phyloP scores from a whole-genome alignment of 805 yeast genomes.

The Saturnispora hagleri region DNA sequence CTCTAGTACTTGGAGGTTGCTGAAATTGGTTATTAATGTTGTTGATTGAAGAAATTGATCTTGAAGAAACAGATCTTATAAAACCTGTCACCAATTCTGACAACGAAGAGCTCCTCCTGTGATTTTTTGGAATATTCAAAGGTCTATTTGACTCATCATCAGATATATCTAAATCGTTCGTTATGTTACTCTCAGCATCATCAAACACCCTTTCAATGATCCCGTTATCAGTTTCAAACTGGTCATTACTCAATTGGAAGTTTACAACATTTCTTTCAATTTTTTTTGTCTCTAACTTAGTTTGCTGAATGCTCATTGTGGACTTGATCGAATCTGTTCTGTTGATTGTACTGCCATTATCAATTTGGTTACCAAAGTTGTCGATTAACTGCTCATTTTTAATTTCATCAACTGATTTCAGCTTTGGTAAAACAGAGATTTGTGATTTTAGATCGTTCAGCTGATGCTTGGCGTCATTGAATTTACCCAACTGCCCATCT shows the following conservation, averaged over 20 bases:
- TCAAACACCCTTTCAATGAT: conserved; percentile 11
- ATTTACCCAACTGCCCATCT: conserved; percentile 14
- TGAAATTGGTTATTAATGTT: conserved; percentile 3
- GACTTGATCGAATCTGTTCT: conserved; percentile 25
- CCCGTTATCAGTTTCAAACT: conserved; percentile 17
- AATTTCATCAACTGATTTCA: conserved; percentile 1
- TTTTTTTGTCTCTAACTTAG: conserved; percentile 19
- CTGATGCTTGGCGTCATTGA: conserved; percentile 7
- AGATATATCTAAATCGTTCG: not conserved
- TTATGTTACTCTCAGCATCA: not conserved
- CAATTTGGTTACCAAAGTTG: conserved; percentile 17
- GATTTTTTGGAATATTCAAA: not conserved
- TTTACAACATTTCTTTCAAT: conserved; percentile 13
- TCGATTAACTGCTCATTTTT: conserved; percentile 10
- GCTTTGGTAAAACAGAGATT: conserved; percentile 11
- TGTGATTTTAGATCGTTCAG: conserved; percentile 13
- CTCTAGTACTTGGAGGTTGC: conserved; percentile 15
- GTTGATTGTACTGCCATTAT: conserved; percentile 15
- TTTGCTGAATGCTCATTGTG: conserved; percentile 22
- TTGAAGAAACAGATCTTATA: conserved; percentile 16
- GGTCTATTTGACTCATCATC: not conserved
- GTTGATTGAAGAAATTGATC: conserved; percentile 11
- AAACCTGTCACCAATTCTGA: conserved; percentile 17
- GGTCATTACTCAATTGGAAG: conserved; percentile 17
- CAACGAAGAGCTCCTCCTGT: conserved; percentile 10